phyloP scores from a whole-genome alignment of 768 basidiomycete genomes.

The Leccinum disarticulatum region DNA sequence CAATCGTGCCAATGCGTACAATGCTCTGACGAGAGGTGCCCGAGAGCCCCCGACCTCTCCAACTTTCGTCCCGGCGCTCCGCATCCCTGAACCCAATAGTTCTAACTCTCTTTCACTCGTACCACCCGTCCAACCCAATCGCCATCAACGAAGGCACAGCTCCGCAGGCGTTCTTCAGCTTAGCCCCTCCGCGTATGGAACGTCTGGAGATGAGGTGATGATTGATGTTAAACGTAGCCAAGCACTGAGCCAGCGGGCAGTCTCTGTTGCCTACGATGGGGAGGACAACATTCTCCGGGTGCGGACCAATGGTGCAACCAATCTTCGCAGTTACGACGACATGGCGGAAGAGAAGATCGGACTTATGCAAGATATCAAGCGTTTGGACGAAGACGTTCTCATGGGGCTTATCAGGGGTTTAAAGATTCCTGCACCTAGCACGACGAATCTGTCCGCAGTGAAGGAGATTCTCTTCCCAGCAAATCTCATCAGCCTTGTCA shows the following conservation, averaged over 20 bases:
- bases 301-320: conserved; percentile 63
- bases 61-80: conserved; percentile 80
- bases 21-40: conserved; percentile 73
- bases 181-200: conserved; percentile 60
- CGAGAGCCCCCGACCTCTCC: conserved; percentile 81
- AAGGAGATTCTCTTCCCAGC: conserved; percentile 99
- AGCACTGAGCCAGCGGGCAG: conserved; percentile 73
- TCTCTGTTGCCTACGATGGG: conserved; percentile 85
- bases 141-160: conserved; percentile 83
- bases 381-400: conserved; percentile 90
- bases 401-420: conserved; percentile 90
- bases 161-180: conserved; percentile 77
- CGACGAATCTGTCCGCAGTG: conserved; percentile 87
- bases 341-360: conserved; percentile 94
- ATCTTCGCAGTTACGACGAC: conserved; percentile 79
- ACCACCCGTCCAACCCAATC: conserved; percentile 38
- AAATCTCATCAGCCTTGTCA: conserved; percentile 93
- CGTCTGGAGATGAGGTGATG: conserved; percentile 78
- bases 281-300: conserved; percentile 71
- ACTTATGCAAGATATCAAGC: conserved; percentile 87
- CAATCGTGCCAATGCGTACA: conserved; percentile 92
- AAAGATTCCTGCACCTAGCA: conserved; percentile 88
- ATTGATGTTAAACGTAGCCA: conserved; percentile 70
- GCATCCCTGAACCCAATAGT: conserved; percentile 44
- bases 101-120: conserved; percentile 47